These are phyloP conservation scores for Penstemon newberryi DNA, from an alignment of 257 asterid species.

Conservation along the genomic window DNA sequence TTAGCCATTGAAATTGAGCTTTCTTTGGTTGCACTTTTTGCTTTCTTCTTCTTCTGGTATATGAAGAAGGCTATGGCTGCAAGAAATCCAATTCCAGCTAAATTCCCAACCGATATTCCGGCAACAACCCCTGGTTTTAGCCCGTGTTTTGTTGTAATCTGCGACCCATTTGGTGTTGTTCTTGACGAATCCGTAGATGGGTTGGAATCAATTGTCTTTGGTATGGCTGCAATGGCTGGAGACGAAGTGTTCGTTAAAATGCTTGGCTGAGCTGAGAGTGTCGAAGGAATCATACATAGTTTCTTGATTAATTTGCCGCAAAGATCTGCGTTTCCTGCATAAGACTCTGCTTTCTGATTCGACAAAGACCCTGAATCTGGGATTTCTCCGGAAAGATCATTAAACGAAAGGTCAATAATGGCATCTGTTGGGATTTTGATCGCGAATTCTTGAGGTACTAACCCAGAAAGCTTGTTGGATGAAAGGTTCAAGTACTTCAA, in stretches of 20 bases:
- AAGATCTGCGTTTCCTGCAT: slow-evolving; percentile 61
- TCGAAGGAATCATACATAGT: slow-evolving; percentile 70
- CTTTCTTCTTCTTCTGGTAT: slow-evolving; percentile 49
- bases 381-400: slow-evolving; percentile 71
- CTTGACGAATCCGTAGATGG: slow-evolving; percentile 40
- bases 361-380: slow-evolving; percentile 51
- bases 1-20: slow-evolving; percentile 24
- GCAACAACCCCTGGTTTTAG: slow-evolving; percentile 64
- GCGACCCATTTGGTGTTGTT: slow-evolving; percentile 29
- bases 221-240: slow-evolving; percentile 91
- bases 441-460: slow-evolving; percentile 54
- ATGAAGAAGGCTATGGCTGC: slow-evolving; percentile 54
- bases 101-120: slow-evolving; percentile 61
- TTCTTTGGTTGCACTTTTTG: slow-evolving; percentile 20
- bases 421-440: slow-evolving; percentile 55
- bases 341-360: slow-evolving; percentile 68
- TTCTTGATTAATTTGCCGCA: slow-evolving; percentile 78
- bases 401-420: slow-evolving; percentile 74
- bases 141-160: slow-evolving; percentile 39
- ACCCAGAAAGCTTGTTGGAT: slow-evolving; percentile 67
- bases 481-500: slow-evolving; percentile 75
- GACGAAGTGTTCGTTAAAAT: slow-evolving; percentile 43
- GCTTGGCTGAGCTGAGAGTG: slow-evolving; percentile 61
- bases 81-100: slow-evolving; percentile 73
- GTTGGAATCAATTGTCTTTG: slow-evolving; percentile 47